These are phyloP conservation scores for Rhodomyrtus tomentosa DNA, from an alignment of 345 rosid species.

Conservation along the genomic window DNA sequence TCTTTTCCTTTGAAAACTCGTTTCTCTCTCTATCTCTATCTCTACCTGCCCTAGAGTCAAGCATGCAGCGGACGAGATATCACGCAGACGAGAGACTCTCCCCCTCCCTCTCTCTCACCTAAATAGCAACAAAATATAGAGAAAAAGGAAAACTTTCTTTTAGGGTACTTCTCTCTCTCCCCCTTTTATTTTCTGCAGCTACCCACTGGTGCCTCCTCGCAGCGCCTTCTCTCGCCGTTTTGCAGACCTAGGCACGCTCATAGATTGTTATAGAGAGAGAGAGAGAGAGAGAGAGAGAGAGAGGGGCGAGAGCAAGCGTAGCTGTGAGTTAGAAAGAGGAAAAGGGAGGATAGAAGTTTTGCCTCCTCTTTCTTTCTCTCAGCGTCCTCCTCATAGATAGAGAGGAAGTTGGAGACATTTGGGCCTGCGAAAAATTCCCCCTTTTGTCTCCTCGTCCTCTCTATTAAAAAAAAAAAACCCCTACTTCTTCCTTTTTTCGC, in stretches of 20 bases:
- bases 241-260: not conserved
- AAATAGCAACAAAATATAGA: not conserved
- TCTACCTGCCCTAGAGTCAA: not conserved
- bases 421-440: constrained; percentile 14
- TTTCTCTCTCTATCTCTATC: not conserved
- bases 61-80: constrained; percentile 22
- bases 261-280: not conserved
- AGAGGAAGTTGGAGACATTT: constrained; percentile 64
- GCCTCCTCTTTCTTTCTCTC: too few relatives aligned
- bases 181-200: not conserved
- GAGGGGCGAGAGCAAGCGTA: not conserved
- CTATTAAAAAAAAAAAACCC: not conserved
- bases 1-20: not conserved
- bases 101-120: not conserved
- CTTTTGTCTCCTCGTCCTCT: constrained; percentile 68
- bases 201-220: not conserved
- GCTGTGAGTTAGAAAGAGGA: not conserved
- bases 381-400: not conserved
- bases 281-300: not conserved
- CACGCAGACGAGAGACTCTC: constrained; percentile 1
- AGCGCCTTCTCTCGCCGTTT: not conserved
- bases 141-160: not conserved
- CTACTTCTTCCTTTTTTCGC: not conserved
- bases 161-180: not conserved
- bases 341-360: not conserved